Conservation (phyloP, 1,139 yeast species). For the Geotrichum australiense region DNA sequence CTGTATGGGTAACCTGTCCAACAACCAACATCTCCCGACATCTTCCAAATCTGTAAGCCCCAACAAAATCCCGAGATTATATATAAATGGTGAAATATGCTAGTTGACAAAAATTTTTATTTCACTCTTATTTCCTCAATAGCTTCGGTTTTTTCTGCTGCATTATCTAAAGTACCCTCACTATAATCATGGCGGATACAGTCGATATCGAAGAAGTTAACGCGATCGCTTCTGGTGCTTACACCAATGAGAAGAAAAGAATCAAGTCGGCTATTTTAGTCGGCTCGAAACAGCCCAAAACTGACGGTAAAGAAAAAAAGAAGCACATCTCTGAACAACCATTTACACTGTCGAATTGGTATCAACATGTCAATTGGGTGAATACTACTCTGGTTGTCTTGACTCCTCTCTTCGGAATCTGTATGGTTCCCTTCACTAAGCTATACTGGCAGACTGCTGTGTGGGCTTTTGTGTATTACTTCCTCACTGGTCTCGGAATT, state of each 20-base stretch:
- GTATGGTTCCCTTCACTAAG: slow-evolving; percentile 47
- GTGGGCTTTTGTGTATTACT: slow-evolving; percentile 58
- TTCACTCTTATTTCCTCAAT: too few species aligned
- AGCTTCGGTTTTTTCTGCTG: too few species aligned
- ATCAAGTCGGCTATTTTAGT: slow-evolving; percentile 59
- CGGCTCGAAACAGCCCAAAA: slow-evolving; percentile 21
- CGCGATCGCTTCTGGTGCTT: slow-evolving; percentile 84
- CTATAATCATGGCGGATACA: too few species aligned
- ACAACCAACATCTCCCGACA: too few species aligned
- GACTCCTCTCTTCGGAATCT: slow-evolving; percentile 62
- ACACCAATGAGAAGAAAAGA: slow-evolving; percentile 50
- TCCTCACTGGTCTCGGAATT: slow-evolving; percentile 75
- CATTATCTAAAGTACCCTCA: too few species aligned
- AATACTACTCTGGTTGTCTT: slow-evolving; percentile 70
- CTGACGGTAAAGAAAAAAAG: slow-evolving; percentile 18
- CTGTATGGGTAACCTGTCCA: too few species aligned
- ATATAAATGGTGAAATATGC: too few species aligned
- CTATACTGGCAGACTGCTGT: slow-evolving; percentile 54
- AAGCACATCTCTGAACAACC: slow-evolving; percentile 88
- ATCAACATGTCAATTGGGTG: slow-evolving; percentile 87
- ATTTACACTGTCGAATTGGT: slow-evolving; percentile 79
- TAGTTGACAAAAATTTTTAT: too few species aligned
- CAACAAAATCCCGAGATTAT: too few species aligned
- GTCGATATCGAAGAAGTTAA: slow-evolving; percentile 39
- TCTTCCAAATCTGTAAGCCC: too few species aligned